Base-by-base conservation (phyloP, 2,329 filamentous ascomycete genomes). In the Karstenula rhodostoma region DNA sequence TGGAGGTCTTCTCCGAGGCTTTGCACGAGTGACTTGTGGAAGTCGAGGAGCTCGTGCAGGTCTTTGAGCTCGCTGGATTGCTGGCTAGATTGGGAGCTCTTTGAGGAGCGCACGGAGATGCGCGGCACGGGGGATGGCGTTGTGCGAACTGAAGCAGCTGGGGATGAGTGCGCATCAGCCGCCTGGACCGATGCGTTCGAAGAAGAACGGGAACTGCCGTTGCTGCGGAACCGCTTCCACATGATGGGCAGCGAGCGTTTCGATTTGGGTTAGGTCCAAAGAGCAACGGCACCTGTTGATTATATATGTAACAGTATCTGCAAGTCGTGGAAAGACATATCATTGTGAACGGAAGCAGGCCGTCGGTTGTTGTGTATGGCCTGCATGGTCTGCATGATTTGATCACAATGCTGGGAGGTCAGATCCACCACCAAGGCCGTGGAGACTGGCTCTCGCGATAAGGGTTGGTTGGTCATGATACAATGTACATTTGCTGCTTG, bases 381-480 rank as follows among this genome's bases (percentile, higher is more conserved):
- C 17, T 35, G 33, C 33, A 35, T 12, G 10, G 33, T 35, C 33
- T 35, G 3, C 37, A 40, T 7, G 37, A 15, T 40, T n/a, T n/a
- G 37, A 40, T n/a, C 5, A 40, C 37, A 40, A 40, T 40, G 37
- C 15, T 40, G 37, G 2, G n/a, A 19, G 37, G 7, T n/a, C n/a
- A 40, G 7, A 15, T n/a, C 13, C n/a, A n/a, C 37, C 37, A 40
- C 17, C 15, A 19, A 8, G 17, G 37, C 37, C 5, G 37, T 9
- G 7, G n/a, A 40, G 37, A n/a, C 5, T 40, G 37, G 37, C 12
- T 40, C 13, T 13, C 10, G n/a, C n/a, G 23, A 22, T 23, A 40
- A 48, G 50, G 59, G 58, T 65, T 66, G 58, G 64, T 68, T 65
- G 33, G 27, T 65, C 63, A 66, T 65, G 55, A 63, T 69, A 67